Percentiles rank a stretch among this genome's conserved stretches.
These are phyloP conservation scores for Tagetes erecta DNA, from an alignment of 129 eudicot genomes.

Conservation along the genomic window DNA sequence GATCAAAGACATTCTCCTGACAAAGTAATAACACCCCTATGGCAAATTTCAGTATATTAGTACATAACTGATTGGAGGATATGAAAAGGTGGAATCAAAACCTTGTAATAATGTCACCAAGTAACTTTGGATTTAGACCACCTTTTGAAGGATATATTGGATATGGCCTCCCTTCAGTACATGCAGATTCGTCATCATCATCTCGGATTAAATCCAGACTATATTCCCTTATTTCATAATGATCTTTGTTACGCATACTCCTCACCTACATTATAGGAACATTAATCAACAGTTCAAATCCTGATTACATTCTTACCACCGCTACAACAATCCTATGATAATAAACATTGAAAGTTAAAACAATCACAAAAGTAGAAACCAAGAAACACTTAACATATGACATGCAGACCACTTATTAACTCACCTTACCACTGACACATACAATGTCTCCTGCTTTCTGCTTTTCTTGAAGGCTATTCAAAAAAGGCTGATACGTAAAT, in stretches of 20 bases:
- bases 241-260: slow-evolving; percentile 60
- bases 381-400: neutral
- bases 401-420: slow-evolving; percentile 31
- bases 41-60: neutral
- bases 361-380: slow-evolving; percentile 19
- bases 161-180: slow-evolving; percentile 72
- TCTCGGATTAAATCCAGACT: slow-evolving; percentile 64
- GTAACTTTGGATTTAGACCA: slow-evolving; percentile 65
- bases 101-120: slow-evolving; percentile 75
- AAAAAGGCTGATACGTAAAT: slow-evolving; percentile 65
- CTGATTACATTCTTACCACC: neutral
- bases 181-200: slow-evolving; percentile 50
- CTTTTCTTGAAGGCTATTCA: slow-evolving; percentile 62
- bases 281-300: slow-evolving; percentile 6
- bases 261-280: slow-evolving; percentile 58
- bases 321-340: slow-evolving; percentile 13
- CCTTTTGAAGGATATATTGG: slow-evolving; percentile 95
- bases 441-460: slow-evolving; percentile 77
- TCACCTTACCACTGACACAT: slow-evolving; percentile 97
- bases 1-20: neutral
- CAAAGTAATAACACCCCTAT: neutral
- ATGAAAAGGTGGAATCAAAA: slow-evolving; percentile 36
- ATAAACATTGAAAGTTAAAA: slow-evolving; percentile 8
- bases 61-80: slow-evolving; percentile 12
- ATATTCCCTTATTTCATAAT: slow-evolving; percentile 90